These are phyloP conservation scores for Boletus vinaceobasis DNA, from an alignment of 768 basidiomycete species.

Conservation along the genomic window DNA sequence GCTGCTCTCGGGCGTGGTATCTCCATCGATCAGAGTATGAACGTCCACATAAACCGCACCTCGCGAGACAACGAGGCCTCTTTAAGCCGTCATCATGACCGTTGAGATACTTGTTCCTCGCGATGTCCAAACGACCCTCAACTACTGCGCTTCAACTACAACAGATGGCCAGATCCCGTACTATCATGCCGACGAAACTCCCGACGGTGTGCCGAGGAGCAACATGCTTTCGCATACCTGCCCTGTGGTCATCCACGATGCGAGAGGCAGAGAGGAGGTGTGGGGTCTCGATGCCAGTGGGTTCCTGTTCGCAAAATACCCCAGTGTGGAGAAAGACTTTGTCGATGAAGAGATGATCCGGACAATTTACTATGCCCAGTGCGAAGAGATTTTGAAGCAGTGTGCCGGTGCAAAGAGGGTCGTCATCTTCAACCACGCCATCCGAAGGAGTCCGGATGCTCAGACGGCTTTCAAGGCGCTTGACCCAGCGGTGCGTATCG, in stretches of 20 bases:
- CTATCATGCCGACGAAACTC: neutral
- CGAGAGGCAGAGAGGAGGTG: neutral
- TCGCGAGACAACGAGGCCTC: neutral
- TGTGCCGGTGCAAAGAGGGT: neutral
- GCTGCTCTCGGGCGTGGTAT: no score
- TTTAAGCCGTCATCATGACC: neutral
- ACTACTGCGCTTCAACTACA: neutral
- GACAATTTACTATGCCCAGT: neutral
- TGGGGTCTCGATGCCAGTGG: neutral
- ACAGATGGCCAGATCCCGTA: neutral
- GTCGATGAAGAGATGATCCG: neutral
- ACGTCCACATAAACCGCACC: neutral
- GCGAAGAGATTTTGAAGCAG: neutral
- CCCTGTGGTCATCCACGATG: neutral
- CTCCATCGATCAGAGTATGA: neutral
- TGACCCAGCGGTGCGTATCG: neutral
- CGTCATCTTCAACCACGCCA: neutral
- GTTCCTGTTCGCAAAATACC: neutral
- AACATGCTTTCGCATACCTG: neutral
- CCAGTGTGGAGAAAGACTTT: conserved; percentile 1
- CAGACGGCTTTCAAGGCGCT: neutral
- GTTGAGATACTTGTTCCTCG: neutral
- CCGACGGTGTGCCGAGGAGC: neutral
- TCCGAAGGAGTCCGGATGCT: neutral
- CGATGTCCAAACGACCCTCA: neutral